Evolutionary conservation across 2,329 filamentous ascomycete species (phyloP).

Genomic region (Trichoderma sp.): DNA sequence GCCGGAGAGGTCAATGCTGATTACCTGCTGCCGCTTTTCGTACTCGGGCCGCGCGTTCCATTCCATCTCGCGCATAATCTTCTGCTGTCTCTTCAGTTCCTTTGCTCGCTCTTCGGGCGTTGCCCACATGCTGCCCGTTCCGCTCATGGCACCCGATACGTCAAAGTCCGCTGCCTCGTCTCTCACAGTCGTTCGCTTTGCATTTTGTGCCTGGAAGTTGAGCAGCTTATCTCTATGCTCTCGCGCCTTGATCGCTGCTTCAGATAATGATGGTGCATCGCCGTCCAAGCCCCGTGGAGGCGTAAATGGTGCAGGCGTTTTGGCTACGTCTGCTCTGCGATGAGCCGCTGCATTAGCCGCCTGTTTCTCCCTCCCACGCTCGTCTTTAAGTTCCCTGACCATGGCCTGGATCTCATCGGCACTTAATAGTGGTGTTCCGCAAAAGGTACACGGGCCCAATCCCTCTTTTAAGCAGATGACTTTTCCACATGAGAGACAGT

Average conservation of each 20-base stretch:
- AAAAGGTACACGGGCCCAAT: slow-evolving; percentile 91
- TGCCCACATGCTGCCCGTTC: slow-evolving; percentile 70
- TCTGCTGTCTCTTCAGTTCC: slow-evolving; percentile 84
- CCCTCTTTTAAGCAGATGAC: slow-evolving; percentile 95
- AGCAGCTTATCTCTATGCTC: slow-evolving; percentile 81
- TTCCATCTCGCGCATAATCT: slow-evolving; percentile 79
- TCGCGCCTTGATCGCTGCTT: slow-evolving; percentile 68
- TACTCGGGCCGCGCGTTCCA: slow-evolving; percentile 84
- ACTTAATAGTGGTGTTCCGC: slow-evolving; percentile 71
- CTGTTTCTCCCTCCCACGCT: slow-evolving; percentile 86
- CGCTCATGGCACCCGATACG: slow-evolving; percentile 47
- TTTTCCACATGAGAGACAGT: slow-evolving; percentile 90
- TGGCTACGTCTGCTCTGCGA: slow-evolving; percentile 64
- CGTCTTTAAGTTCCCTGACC: slow-evolving; percentile 78
- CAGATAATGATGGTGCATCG: slow-evolving; percentile 45
- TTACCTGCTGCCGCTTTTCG: slow-evolving; percentile 81
- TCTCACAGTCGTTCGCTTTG: slow-evolving; percentile 77
- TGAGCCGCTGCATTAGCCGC: slow-evolving; percentile 73
- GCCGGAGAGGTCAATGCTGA: slow-evolving; percentile 80
- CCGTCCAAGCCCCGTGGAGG: slow-evolving; percentile 44
- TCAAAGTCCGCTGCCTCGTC: slow-evolving; percentile 76
- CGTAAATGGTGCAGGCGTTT: slow-evolving; percentile 61
- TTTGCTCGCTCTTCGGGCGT: slow-evolving; percentile 78
- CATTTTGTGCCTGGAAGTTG: slow-evolving; percentile 82
- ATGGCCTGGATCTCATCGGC: slow-evolving; percentile 78